phyloP scores from a whole-genome alignment of 2,329 filamentous ascomycete species.

The Davidsoniella virescens region DNA sequence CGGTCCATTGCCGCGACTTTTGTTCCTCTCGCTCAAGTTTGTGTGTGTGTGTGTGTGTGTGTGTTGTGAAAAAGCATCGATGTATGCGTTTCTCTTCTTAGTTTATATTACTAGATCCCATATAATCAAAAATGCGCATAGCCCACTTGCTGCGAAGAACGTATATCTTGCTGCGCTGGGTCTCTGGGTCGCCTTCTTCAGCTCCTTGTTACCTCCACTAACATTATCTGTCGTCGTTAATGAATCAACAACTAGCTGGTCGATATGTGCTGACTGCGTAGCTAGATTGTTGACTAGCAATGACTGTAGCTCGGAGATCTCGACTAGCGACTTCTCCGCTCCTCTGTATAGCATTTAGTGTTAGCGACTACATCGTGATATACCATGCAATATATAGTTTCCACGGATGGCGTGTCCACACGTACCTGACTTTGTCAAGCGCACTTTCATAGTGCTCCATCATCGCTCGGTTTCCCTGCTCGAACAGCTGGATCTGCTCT shows the following conservation, averaged over 20 bases:
- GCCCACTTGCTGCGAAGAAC: slow-evolving; percentile 61
- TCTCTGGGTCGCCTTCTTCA: slow-evolving; percentile 64
- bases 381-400: slow-evolving; percentile 4
- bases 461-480: slow-evolving; percentile 83
- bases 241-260: slow-evolving; percentile 74
- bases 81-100: background rate
- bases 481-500: slow-evolving; percentile 86
- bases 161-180: slow-evolving; percentile 60
- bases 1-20: too few relatives aligned
- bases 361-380: background rate
- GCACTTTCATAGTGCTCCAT: slow-evolving; percentile 85
- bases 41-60: too few relatives aligned
- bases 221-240: slow-evolving; percentile 72
- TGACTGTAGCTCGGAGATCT: slow-evolving; percentile 85
- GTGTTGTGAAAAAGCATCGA: background rate
- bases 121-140: slow-evolving; percentile 57
- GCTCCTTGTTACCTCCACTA: slow-evolving; percentile 73
- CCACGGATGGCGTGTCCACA: slow-evolving; percentile 14
- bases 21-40: too few relatives aligned
- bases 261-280: slow-evolving; percentile 76
- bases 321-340: slow-evolving; percentile 75
- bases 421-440: slow-evolving; percentile 84
- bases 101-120: slow-evolving; percentile 55
- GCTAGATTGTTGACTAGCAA: slow-evolving; percentile 74
- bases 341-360: slow-evolving; percentile 34